These are phyloP conservation scores for Calonectria pseudoreteaudii DNA, from an alignment of 2,329 filamentous ascomycete species.

Conservation along the genomic window DNA sequence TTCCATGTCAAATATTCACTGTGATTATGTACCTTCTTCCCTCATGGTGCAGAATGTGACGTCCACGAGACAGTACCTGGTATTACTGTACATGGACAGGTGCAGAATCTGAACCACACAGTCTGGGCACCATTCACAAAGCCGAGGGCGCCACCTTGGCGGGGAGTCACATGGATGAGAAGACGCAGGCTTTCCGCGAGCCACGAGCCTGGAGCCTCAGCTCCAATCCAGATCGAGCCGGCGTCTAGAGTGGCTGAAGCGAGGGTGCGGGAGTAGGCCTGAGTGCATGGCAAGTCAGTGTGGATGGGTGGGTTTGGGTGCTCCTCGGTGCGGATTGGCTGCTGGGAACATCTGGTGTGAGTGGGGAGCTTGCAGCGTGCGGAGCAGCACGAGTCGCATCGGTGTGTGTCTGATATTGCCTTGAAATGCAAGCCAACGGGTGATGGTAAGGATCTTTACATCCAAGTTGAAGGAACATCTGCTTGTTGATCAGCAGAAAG, in stretches of 20 bases:
- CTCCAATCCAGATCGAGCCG: constrained; percentile 15
- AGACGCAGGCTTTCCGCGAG: constrained; percentile 10
- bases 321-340: constrained; percentile 12
- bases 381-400: constrained; percentile 16
- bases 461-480: constrained; percentile 2
- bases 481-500: constrained; percentile 2
- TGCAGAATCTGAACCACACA: background rate
- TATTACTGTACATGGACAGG: constrained; percentile 5
- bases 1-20: background rate
- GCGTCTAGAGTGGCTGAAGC: constrained; percentile 12
- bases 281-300: constrained; percentile 8
- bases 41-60: background rate
- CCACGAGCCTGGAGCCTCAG: constrained; percentile 24
- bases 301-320: constrained; percentile 17
- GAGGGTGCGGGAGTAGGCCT: constrained; percentile 3
- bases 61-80: background rate
- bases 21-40: background rate
- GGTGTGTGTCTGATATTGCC: constrained; percentile 10
- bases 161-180: constrained; percentile 19
- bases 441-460: constrained; percentile 2
- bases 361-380: constrained; percentile 13
- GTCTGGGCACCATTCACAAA: constrained; percentile 10
- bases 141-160: constrained; percentile 8
- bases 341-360: constrained; percentile 11
- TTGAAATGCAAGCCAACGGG: constrained; percentile 9